Evolutionary conservation across 164 flowering plant genomes (phyloP).

Genomic region (Warburgia ugandensis): DNA sequence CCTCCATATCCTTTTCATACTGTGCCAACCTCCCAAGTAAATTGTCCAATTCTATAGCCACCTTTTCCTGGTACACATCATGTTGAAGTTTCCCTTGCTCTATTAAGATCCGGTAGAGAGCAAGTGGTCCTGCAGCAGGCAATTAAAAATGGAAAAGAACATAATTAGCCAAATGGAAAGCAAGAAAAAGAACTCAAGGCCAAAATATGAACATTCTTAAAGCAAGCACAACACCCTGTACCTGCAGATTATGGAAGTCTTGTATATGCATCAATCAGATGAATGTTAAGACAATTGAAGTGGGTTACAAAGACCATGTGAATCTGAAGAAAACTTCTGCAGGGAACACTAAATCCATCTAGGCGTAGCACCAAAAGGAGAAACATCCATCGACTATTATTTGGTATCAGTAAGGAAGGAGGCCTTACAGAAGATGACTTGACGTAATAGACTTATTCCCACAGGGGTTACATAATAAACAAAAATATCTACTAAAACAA

Average conservation of each 20-base stretch:
- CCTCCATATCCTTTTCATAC: conserved; percentile 86
- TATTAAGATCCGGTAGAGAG: conserved; percentile 50
- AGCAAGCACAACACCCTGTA: neutral
- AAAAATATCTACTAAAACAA: no score
- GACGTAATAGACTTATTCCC: no score
- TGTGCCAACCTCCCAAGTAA: conserved; percentile 68
- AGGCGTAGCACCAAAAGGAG: neutral
- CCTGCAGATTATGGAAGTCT: neutral
- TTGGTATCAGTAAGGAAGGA: no score
- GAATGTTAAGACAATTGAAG: neutral
- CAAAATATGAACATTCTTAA: neutral
- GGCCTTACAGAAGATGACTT: no score
- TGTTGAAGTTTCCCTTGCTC: conserved; percentile 66
- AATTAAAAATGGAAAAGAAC: neutral
- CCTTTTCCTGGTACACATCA: conserved; percentile 78
- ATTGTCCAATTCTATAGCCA: conserved; percentile 64
- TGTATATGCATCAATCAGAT: neutral
- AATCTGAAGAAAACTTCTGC: neutral
- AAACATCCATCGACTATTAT: neutral
- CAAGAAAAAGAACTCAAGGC: neutral
- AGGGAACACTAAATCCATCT: neutral
- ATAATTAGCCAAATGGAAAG: neutral
- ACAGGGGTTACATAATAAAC: no score
- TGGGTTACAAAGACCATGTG: neutral
- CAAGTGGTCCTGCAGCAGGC: conserved; percentile 47